Base-by-base conservation (phyloP, 2,329 filamentous ascomycete genomes). In the Clonostachys chloroleuca region DNA sequence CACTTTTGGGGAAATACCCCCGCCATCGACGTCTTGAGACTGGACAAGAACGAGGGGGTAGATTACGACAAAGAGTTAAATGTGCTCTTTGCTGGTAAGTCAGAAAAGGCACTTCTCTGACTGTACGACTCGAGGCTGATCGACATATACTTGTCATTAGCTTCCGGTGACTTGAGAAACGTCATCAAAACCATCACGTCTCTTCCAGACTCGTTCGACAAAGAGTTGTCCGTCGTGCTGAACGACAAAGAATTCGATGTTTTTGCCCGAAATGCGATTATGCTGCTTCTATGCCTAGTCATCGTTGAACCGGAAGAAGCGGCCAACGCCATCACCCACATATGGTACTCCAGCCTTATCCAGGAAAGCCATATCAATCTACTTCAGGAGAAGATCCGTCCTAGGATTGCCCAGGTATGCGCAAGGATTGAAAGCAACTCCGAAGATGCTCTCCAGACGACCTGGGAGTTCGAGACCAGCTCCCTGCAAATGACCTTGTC, bases 121-220 rank as follows among this genome's bases (percentile, higher is more conserved):
- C 36, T 4, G 5, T 2, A n/a, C 14, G 10, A 4, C 12, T n/a
- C 36, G 36, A n/a, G 36, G 3, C 20, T 43, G 20, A 13, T 42
- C 13, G 1, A 8, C 16, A 13, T 30, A 2, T 17, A 18, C 37
- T n/a, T 42, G 16, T 12, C 14, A 8, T 44, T 45, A 72, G 72
- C 68, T 5, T 75, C 72, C 10, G 71, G 68, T 7, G 69, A 75
- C 49, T 46, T 67, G 6, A 58, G 71, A 39, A 74, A 76, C 47
- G 53, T 71, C 5, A 48, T 75, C 46, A 67, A 66, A 52, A 66
- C 71, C 1, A 50, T 74, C 4, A 54, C 53, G 3, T 43, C 49
- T 2, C 50, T 75, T 6, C 65, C 68, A 1, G 36, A 41, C 5
- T 49, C 20, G 1, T 70, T 64, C 46, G 48, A 37, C 1, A 51